Evolutionary conservation across 257 asterid genomes (phyloP), one percentile per base, ranked within the genome.

Genomic region (Nicotiana paniculata): DNA sequence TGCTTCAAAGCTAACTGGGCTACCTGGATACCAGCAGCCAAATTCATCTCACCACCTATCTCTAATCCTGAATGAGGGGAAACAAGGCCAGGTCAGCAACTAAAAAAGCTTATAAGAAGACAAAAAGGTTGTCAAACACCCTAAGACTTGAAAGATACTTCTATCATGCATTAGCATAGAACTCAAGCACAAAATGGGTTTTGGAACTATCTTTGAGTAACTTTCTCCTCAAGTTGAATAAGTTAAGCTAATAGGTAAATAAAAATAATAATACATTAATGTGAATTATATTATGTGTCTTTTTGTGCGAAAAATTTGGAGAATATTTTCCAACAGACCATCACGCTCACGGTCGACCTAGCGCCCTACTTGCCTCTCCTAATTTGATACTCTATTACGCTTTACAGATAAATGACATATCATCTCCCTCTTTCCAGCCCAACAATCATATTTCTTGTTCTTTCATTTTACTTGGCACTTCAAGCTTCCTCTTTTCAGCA

Each of bases 1-100:
- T 96, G 99, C 92, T 96, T 96, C 79, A 96, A 94, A 81, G 99
- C 98, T 89, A 94, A 85, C 90, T 96, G 97, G 9, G 99, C 99
- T 79, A 96, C 97, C 90, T 96, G 99, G 86, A 96, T 94, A 78
- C 97, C 99, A 77, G 98, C 94, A 24, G 98, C 93, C 89, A 96
- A 89, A 85, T 92, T 94, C 95, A 90, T 92, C 89, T 94, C 98
- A 77, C 98, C 98, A 1, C 98, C 98, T 35, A 94, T 87, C 86
- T 94, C 98, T 82, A 96, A 75, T 67, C 98, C 99, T 96, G 84
- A 37, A 86, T 63, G 9, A 68, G 61, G 17, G 79, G 43, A 83
- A 51, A 77, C 9, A 84, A 26, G 79, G 63, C 8, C 46, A 15
- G 18, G 8, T 75, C 46, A 15, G 63, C 16, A 46, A 12, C 79